phyloP scores from a whole-genome alignment of 116 monocot genomes.

The Cymodocea nodosa region DNA sequence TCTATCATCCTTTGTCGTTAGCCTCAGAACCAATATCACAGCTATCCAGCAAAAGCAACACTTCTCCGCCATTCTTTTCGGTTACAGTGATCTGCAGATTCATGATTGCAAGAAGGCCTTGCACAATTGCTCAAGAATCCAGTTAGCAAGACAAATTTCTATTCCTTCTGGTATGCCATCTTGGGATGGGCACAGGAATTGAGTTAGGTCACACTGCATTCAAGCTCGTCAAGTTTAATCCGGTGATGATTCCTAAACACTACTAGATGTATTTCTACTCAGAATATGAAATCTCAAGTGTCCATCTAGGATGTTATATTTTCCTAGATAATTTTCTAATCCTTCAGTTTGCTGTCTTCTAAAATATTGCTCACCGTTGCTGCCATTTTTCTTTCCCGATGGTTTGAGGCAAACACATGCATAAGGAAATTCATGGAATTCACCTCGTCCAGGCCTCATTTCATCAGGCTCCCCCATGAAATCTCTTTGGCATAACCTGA shows the following conservation, averaged over 20 bases:
- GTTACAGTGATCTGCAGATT: too few relatives aligned
- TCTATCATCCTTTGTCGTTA: not conserved
- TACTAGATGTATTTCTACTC: not conserved
- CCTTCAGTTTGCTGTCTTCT: not conserved
- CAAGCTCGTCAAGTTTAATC: not conserved
- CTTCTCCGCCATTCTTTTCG: too few relatives aligned
- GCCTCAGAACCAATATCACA: not conserved
- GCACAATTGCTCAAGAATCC: too few relatives aligned
- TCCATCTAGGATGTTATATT: conserved; percentile 1
- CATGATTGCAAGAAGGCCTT: too few relatives aligned
- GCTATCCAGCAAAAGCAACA: not conserved
- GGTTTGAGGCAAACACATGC: conserved; percentile 60
- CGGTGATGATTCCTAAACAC: not conserved
- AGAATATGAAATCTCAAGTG: not conserved
- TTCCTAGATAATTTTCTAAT: not conserved
- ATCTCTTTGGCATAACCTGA: conserved; percentile 50
- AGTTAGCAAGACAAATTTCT: too few relatives aligned
- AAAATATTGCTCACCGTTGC: conserved; percentile 4
- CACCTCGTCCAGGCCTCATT: conserved; percentile 66
- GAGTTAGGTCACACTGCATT: not conserved
- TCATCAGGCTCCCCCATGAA: conserved; percentile 95
- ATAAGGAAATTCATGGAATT: conserved; percentile 87
- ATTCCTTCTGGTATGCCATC: too few relatives aligned
- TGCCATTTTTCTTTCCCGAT: not conserved
- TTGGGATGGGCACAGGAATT: too few relatives aligned